Percentiles rank a stretch among this genome's conserved stretches.
Conservation (phyloP, 2,329 filamentous ascomycete species). For the Exophiala viscosa region DNA sequence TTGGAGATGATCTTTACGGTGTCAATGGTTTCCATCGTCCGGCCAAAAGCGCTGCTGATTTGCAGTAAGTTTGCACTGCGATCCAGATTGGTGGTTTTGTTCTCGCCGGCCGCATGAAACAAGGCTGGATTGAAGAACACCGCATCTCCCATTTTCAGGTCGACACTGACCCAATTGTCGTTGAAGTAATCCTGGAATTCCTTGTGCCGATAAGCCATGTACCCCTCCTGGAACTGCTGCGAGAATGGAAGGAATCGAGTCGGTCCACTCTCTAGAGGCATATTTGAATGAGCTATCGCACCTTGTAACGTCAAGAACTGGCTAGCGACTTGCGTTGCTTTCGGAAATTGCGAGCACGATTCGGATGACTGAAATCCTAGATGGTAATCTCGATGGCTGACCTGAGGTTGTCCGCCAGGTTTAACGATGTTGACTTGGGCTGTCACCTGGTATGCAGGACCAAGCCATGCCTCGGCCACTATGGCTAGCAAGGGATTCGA, state of each 20-base stretch:
- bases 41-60: conserved; percentile 60
- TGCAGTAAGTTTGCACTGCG: conserved; percentile 61
- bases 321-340: conserved; percentile 51
- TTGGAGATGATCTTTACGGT: conserved; percentile 48
- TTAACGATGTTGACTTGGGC: conserved; percentile 62
- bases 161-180: conserved; percentile 50
- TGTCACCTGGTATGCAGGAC: conserved; percentile 58
- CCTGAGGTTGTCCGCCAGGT: conserved; percentile 56
- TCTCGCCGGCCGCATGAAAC: conserved; percentile 61
- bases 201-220: conserved; percentile 53
- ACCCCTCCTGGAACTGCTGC: conserved; percentile 56
- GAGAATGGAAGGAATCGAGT: conserved; percentile 61
- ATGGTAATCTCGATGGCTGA: conserved; percentile 61
- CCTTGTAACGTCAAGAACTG: conserved; percentile 61
- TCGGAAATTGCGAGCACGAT: conserved; percentile 48
- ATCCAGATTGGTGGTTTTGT: conserved; percentile 47
- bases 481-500: conserved; percentile 56
- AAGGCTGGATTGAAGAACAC: conserved; percentile 63
- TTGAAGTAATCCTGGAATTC: conserved; percentile 56
- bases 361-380: conserved; percentile 58
- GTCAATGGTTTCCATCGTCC: conserved; percentile 61
- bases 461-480: conserved; percentile 56
- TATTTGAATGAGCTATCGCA: conserved; percentile 59
- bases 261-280: conserved; percentile 57
- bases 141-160: conserved; percentile 55